A percentile compares a stretch with the other conserved stretches of the same genome.
Conservation (phyloP, 768 basidiomycete species). For the Cystofilobasidium capitatum region DNA sequence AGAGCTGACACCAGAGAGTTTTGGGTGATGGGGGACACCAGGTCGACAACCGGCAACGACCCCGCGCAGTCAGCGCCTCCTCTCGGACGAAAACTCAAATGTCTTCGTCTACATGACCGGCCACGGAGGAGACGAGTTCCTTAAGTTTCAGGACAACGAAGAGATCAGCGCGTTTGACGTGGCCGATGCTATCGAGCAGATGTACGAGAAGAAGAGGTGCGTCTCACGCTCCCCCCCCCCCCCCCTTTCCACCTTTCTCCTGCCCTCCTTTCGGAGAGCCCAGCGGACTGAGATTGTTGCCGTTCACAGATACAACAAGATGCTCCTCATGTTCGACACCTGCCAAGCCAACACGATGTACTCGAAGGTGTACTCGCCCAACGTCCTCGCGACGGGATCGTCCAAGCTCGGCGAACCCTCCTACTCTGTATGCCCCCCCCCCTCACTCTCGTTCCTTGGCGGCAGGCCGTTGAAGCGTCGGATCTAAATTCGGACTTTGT, state of each 20-base stretch:
- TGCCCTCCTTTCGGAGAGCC: not conserved
- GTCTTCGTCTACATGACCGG: constrained; percentile 98
- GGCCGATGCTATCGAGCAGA: constrained; percentile 97
- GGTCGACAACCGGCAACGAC: constrained; percentile 75
- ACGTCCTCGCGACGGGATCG: constrained; percentile 83
- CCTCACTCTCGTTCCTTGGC: not conserved
- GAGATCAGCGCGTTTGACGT: constrained; percentile 94
- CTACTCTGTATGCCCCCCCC: constrained; percentile 59
- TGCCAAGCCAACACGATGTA: constrained; percentile 97
- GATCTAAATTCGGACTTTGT: constrained; percentile 16
- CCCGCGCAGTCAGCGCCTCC: constrained; percentile 81
- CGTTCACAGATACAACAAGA: constrained; percentile 68
- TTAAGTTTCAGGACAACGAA: constrained; percentile 98
- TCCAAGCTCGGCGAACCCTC: constrained; percentile 77
- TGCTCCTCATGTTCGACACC: constrained; percentile 96
- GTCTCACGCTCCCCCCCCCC: constrained; percentile 26
- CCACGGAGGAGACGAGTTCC: constrained; percentile 94
- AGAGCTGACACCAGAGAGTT: not conserved
- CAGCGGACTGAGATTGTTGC: not conserved
- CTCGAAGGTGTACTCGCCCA: constrained; percentile 82
- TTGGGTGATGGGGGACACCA: constrained; percentile 37
- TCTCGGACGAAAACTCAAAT: constrained; percentile 82
- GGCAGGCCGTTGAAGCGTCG: not conserved
- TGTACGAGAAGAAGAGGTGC: constrained; percentile 92
- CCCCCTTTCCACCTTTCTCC: not conserved